Percentiles rank a stretch among this genome's conserved stretches.
Conservation (phyloP, 306 rosid genomes). For the Prunus kanzakura region DNA sequence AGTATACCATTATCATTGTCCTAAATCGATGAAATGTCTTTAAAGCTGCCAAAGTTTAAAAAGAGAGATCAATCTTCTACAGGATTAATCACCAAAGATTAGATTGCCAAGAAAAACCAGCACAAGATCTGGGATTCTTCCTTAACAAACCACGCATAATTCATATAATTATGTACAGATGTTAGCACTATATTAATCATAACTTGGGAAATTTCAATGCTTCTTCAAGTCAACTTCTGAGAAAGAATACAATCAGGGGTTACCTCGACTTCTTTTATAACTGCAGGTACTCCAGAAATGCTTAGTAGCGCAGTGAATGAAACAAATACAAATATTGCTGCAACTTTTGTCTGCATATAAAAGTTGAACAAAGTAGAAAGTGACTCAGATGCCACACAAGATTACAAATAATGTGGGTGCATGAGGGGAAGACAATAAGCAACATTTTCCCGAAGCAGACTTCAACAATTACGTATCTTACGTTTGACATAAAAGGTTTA, state of each 20-base stretch:
- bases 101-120: too few relatives aligned
- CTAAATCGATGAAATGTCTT: not conserved
- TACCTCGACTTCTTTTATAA: conserved; percentile 86
- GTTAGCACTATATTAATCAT: not conserved
- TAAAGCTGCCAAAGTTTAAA: not conserved
- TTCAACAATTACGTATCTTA: not conserved
- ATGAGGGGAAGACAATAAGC: not conserved
- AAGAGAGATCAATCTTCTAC: too few relatives aligned
- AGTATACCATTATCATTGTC: not conserved
- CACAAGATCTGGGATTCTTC: not conserved
- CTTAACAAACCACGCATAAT: not conserved
- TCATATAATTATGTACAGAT: not conserved
- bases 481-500: not conserved
- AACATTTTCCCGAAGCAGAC: not conserved
- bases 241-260: not conserved
- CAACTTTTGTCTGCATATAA: conserved; percentile 84
- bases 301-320: conserved; percentile 89
- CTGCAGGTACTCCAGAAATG: conserved; percentile 88
- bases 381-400: conserved; percentile 7
- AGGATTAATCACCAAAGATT: too few relatives aligned
- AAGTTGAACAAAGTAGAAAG: conserved; percentile 9
- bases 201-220: conserved; percentile 10
- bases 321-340: conserved; percentile 81
- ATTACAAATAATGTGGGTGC: not conserved
- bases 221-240: not conserved